Evolutionary conservation across 176 grass and related monocot genomes (phyloP).

Genomic region (Elymus sibiricus): DNA sequence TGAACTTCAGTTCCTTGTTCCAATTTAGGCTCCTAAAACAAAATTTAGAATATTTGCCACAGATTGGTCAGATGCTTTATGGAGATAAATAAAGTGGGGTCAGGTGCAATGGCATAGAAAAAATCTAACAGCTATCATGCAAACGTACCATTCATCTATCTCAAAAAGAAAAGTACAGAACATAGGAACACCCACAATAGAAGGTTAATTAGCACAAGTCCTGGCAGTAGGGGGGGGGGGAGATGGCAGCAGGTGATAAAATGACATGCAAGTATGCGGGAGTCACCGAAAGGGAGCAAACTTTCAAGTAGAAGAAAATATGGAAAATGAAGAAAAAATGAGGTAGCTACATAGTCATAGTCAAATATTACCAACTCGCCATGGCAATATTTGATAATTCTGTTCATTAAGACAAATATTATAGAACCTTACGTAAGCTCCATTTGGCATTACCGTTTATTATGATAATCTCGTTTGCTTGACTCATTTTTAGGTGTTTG

Average conservation of each 20-base stretch:
- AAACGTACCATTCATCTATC: background rate
- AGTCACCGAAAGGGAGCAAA: background rate
- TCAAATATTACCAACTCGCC: background rate
- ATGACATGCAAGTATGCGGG: background rate
- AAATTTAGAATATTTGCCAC: slow-evolving; percentile 11
- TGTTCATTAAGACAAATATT: background rate
- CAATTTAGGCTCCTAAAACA: slow-evolving; percentile 31
- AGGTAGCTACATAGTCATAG: background rate
- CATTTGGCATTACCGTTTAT: background rate
- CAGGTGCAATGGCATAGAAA: background rate
- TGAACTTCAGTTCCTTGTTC: slow-evolving; percentile 41
- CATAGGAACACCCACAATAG: background rate
- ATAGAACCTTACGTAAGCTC: background rate
- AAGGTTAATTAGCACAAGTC: background rate
- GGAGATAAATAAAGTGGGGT: background rate
- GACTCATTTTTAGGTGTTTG: background rate
- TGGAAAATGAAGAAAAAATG: background rate
- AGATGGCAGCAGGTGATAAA: background rate
- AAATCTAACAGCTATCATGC: background rate
- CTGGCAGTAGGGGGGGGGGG: background rate
- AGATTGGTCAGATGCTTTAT: background rate
- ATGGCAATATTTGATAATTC: background rate
- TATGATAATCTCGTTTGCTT: background rate
- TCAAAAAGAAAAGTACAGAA: background rate
- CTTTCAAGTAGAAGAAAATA: background rate